Evolutionary conservation across 2,329 filamentous ascomycete genomes (phyloP), one percentile per base, ranked within the genome.

Genomic region (Geosmithia flava): DNA sequence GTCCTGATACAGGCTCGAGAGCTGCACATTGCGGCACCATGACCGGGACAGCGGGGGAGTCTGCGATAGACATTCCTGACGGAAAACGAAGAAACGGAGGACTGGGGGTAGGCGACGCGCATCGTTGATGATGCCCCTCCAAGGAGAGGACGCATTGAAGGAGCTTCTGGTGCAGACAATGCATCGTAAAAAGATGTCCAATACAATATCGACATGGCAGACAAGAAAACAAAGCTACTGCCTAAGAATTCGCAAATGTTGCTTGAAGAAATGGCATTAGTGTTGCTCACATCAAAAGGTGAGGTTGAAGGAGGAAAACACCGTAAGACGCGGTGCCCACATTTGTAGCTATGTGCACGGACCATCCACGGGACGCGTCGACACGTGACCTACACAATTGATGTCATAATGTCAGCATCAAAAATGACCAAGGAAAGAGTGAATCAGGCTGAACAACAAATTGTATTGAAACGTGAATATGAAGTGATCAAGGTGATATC

Each of bases 41-140:
- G 23, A 57, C 60, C 63, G 63, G 54, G 55, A 59, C 56, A 53
- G 51, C 51, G 55, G 60, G 58, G 63, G 64, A 70, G 70, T 63
- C 69, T 64, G 58, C 59, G 56, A 63, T 64, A 71, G 70, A 78
- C 74, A 80, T 81, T 78, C 76, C 75, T 78, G 73, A 62, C 72
- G 76, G 78, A 83, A 82, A 81, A 83, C 70, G 71, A 72, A 72
- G 71, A 71, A 27, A 76, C 80, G 85, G 82, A 82, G 76, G 78
- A 88, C 87, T 88, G 75, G 84, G 63, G 72, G 83, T 80, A 82
- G 82, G 85, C 80, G 80, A 71, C 69, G 75, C 85, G 86, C 84
- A 74, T 58, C 10, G 39, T 27, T 27, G 23, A 8, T 50, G 50
- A 50, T 56, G 52, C 48, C 47, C 33, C 48, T 17, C 15, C 23